Conservation (phyloP, 371 early-diverging fungal species). For the Quaeritorhiza haematococci region DNA sequence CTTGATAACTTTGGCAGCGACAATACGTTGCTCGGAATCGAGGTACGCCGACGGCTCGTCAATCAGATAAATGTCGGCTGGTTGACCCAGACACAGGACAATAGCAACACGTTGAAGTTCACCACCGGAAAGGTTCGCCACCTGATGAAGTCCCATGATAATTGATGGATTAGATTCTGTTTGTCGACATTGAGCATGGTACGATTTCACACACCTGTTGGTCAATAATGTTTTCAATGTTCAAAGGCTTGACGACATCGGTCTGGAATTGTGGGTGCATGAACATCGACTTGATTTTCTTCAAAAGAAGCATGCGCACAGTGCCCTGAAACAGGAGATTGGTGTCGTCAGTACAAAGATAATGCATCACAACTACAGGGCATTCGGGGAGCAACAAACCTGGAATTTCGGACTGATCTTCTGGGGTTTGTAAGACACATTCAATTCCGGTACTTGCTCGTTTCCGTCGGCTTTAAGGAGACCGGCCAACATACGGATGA, state of each 20-base stretch:
- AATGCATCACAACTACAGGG: background rate
- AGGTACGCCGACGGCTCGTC: conserved; percentile 99
- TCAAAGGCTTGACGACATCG: conserved; percentile 96
- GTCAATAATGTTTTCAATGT: conserved; percentile 92
- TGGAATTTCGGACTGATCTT: conserved; percentile 97
- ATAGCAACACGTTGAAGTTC: conserved; percentile 99
- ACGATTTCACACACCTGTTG: conserved; percentile 59
- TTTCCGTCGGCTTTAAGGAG: conserved; percentile 71
- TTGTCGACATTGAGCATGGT: background rate
- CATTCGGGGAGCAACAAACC: conserved; percentile 14
- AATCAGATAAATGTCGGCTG: conserved; percentile 98
- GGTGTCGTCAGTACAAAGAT: too few species aligned
- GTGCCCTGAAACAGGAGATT: conserved; percentile 56
- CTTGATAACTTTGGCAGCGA: conserved; percentile 99
- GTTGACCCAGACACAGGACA: conserved; percentile 88
- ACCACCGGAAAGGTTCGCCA: conserved; percentile 93
- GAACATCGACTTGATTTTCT: conserved; percentile 89
- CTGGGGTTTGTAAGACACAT: conserved; percentile 98
- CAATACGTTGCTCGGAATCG: conserved; percentile 99
- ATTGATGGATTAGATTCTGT: background rate
- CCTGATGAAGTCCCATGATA: conserved; percentile 5
- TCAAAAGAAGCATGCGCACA: conserved; percentile 92
- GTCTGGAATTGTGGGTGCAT: conserved; percentile 96
- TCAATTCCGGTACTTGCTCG: conserved; percentile 74
- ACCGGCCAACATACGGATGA: conserved; percentile 96